phyloP scores from a whole-genome alignment of 495 filamentous ascomycete genomes.

The Aspergillus taichungensis region DNA sequence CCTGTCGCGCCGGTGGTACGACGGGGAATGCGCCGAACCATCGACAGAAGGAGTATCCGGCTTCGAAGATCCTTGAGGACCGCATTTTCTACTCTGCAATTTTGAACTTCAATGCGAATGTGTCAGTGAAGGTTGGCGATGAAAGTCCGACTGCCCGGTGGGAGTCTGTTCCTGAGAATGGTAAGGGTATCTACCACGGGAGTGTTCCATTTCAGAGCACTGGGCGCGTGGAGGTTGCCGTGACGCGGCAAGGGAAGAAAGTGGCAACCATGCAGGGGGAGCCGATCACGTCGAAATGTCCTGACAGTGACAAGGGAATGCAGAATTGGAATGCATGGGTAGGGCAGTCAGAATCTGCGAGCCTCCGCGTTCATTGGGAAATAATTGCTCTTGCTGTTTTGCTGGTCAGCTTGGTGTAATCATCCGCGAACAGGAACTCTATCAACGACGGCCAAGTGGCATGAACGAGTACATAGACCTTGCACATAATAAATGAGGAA shows the following conservation, averaged over 20 bases:
- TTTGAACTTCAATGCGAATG: constrained; percentile 12
- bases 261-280: constrained; percentile 26
- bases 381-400: too few relatives aligned
- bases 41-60: constrained; percentile 10
- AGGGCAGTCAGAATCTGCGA: constrained; percentile 2
- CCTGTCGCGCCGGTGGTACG: constrained; percentile 19
- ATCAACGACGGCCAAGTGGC: too few relatives aligned
- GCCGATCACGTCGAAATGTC: constrained; percentile 32
- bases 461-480: too few relatives aligned
- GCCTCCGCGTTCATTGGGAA: too few relatives aligned
- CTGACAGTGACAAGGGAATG: constrained; percentile 18
- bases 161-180: constrained; percentile 15
- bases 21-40: constrained; percentile 25
- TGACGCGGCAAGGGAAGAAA: constrained; percentile 26
- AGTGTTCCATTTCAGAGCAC: constrained; percentile 37
- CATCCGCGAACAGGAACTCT: too few relatives aligned
- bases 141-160: constrained; percentile 19
- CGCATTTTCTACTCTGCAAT: constrained; percentile 25
- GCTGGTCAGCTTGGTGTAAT: too few relatives aligned
- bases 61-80: constrained; percentile 13
- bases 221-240: constrained; percentile 40
- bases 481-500: too few relatives aligned
- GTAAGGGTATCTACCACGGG: constrained; percentile 41
- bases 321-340: constrained; percentile 41
- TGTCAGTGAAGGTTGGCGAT: constrained; percentile 43